Base-by-base conservation (phyloP, 768 basidiomycete genomes). In the Chalciporus pseudorubinellus region DNA sequence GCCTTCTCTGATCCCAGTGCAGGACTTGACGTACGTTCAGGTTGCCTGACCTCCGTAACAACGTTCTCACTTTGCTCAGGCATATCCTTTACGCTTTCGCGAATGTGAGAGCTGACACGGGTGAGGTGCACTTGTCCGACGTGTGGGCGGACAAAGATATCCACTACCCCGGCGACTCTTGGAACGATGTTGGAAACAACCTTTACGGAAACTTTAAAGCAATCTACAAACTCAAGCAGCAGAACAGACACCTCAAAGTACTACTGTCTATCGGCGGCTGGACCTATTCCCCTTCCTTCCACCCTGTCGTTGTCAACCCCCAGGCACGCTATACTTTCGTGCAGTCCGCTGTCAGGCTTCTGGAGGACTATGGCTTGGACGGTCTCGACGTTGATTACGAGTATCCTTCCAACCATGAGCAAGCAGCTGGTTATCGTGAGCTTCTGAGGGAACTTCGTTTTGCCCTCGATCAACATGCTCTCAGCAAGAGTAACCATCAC, bases 111-210 rank as follows among this genome's bases (percentile, higher is more conserved):
- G 72, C 85, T 18, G 90, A 92, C 52, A 79, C 85, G 1, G 95
- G 95, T 36, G 90, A 92, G 63, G 95, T 98, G 18, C 72, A 81
- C 61, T 70, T 98, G 47, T 95, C 92, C 33, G 97, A 99, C 60
- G 67, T 76, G 2, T 98, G 95, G 95, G 87, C 94, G 0, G 97
- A 99, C 74, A 83, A 95, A 62, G 92, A 98, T 66, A 98, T 98
- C 41, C 97, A 98, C 67, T 95, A 95, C 66, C 85, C 88, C 0
- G 90, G 87, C 8, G 97, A 99, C 70, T 88, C 87, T 4, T 99
- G 97, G 97, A 88, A 94, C 58, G 95, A 98, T 47, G 66, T 65
- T 22, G 94, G 93, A 39, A 85, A 78, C 56, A 97, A 98, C 69
- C 81, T 98, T 16, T 98, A 95, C 61, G 95, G 95, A 47, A 95